Percentiles rank a stretch among this genome's conserved stretches.
These are phyloP conservation scores for Geotrichum citri-aurantii DNA, from an alignment of 1,139 yeast species.

Conservation along the genomic window DNA sequence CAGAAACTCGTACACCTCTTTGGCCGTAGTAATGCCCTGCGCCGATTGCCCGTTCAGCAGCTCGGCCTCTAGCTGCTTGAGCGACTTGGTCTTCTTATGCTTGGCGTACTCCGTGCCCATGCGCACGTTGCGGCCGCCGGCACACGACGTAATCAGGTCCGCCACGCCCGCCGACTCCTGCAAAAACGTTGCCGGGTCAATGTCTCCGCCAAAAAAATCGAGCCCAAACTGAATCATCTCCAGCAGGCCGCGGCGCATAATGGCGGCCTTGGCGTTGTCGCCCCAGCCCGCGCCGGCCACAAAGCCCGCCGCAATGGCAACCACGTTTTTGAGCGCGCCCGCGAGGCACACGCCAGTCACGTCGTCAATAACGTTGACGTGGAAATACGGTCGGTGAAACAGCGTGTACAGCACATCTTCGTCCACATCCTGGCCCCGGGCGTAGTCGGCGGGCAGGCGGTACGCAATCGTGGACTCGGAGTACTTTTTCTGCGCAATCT, in stretches of 20 bases:
- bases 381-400: slow-evolving; percentile 95
- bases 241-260: slow-evolving; percentile 86
- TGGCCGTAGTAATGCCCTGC: slow-evolving; percentile 84
- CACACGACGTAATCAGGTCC: slow-evolving; percentile 90
- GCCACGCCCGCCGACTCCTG: slow-evolving; percentile 96
- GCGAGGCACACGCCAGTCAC: slow-evolving; percentile 92
- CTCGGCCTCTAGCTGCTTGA: slow-evolving; percentile 74
- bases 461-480: slow-evolving; percentile 94
- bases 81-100: slow-evolving; percentile 58
- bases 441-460: slow-evolving; percentile 53
- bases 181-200: slow-evolving; percentile 72
- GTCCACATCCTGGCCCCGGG: slow-evolving; percentile 41
- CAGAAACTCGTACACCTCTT: slow-evolving; percentile 84
- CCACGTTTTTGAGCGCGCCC: slow-evolving; percentile 91
- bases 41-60: slow-evolving; percentile 89
- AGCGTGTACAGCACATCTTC: slow-evolving; percentile 59
- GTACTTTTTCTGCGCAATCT: slow-evolving; percentile 89
- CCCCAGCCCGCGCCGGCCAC: slow-evolving; percentile 98
- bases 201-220: slow-evolving; percentile 56
- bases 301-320: slow-evolving; percentile 89
- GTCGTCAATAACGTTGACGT: slow-evolving; percentile 80
- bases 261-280: slow-evolving; percentile 92
- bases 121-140: slow-evolving; percentile 91
- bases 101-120: slow-evolving; percentile 63
- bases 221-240: slow-evolving; percentile 84